Evolutionary conservation across 2,329 filamentous ascomycete species (phyloP).

Genomic region (Trichoderma semiorbis): DNA sequence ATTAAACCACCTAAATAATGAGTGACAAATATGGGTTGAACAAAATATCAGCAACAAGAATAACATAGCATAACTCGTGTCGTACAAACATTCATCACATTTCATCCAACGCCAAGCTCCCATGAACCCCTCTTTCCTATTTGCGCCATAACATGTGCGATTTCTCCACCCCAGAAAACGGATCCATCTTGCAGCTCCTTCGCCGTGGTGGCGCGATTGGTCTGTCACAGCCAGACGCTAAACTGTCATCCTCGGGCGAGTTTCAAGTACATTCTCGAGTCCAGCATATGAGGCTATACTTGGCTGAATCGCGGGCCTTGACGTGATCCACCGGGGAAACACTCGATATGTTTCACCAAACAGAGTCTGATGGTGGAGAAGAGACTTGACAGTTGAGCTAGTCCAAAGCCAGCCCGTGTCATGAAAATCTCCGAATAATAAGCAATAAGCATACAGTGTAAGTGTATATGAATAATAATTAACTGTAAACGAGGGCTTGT

Average conservation of each 20-base stretch:
- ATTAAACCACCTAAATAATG: not conserved
- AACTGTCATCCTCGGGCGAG: not conserved
- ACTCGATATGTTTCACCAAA: not conserved
- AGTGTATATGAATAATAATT: not conserved
- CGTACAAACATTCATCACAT: not conserved
- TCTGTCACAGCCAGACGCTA: not conserved
- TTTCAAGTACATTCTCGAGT: not conserved
- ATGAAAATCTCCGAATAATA: not conserved
- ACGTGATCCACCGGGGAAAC: not conserved
- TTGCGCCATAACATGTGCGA: not conserved
- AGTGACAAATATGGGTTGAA: not conserved
- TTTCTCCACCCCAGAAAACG: not conserved
- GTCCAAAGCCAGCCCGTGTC: not conserved
- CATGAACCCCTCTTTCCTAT: slow-evolving; percentile 1
- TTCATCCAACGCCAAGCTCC: not conserved
- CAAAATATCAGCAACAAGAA: not conserved
- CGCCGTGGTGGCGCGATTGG: not conserved
- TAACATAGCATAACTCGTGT: not conserved
- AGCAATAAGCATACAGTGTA: not conserved
- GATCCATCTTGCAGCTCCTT: not conserved
- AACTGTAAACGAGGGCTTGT: not conserved
- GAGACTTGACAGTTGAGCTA: not conserved
- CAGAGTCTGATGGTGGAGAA: not conserved
- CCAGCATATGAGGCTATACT: not conserved
- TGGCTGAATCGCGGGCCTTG: not conserved